Percentiles rank a stretch among this genome's conserved stretches.
Evolutionary conservation across 768 basidiomycete genomes (phyloP).

Genomic region (Amanita jacksonii): DNA sequence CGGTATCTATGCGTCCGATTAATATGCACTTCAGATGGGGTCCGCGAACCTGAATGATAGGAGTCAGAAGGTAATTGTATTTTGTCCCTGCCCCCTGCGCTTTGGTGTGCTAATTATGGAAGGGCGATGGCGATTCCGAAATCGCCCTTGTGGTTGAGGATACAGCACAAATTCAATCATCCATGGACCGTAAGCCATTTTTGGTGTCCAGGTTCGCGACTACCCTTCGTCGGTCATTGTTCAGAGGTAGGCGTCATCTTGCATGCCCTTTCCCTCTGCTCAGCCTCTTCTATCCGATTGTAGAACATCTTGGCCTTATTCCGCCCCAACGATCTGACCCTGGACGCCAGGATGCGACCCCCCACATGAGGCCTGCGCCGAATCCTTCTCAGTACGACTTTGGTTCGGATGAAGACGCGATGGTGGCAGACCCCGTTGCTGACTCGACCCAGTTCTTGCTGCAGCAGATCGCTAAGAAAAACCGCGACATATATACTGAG

Average conservation of each 20-base stretch:
- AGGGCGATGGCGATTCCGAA: conserved; percentile 94
- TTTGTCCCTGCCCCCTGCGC: neutral
- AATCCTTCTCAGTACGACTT: conserved; percentile 60
- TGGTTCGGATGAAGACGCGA: conserved; percentile 40
- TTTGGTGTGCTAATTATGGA: conserved; percentile 3
- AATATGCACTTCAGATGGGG: conserved; percentile 52
- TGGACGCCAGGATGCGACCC: conserved; percentile 25
- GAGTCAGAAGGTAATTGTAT: conserved; percentile 50
- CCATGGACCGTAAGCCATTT: conserved; percentile 73
- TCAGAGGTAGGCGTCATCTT: conserved; percentile 42
- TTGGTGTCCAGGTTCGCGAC: conserved; percentile 75
- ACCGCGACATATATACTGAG: conserved; percentile 80
- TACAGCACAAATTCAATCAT: conserved; percentile 58
- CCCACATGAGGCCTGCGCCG: conserved; percentile 80
- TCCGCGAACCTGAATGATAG: conserved; percentile 92
- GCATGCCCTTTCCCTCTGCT: neutral
- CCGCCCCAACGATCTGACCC: conserved; percentile 50
- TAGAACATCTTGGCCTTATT: conserved; percentile 85
- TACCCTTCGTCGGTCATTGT: conserved; percentile 73
- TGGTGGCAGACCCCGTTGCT: conserved; percentile 73
- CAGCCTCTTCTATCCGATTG: no score
- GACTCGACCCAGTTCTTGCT: conserved; percentile 51
- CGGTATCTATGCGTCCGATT: neutral
- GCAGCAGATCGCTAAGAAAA: conserved; percentile 64
- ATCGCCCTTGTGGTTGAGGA: conserved; percentile 93